Base-by-base conservation (phyloP, 768 basidiomycete genomes). In the Mycena indigotica region DNA sequence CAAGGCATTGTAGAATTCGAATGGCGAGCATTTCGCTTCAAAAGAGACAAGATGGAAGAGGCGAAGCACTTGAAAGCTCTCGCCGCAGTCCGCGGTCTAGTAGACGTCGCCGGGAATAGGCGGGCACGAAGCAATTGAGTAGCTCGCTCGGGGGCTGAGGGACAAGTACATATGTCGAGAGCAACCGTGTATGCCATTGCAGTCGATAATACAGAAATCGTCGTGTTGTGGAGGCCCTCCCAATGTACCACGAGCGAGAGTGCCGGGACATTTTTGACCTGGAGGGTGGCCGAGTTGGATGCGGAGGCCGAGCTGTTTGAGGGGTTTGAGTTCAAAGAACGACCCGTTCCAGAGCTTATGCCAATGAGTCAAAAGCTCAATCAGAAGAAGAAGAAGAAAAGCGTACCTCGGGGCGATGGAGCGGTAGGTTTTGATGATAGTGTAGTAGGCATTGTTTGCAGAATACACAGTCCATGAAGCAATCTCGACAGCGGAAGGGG, bases 81-180 rank as follows among this genome's bases (percentile, higher is more conserved):
- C 4, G 57, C 57, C 2, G 45, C 52, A 0, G 56, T 58, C 2
- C 5, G 28, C 0, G 52, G 50, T 25, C 50, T 23, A 0, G 4
- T 10, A 0, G n/a, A 30, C 1, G 56, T 57, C 12, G 65, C 63
- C 1, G 65, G 65, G 40, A 38, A 64, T 56, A 39, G 56, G 6
- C 30, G 16, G 0, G 41, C 50, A 1, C 63, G 39, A 39, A 65
- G 38, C 0, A 64, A 46, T 24, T 65, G 65, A 16, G 53, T 45
- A 0, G 52, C 50, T 17, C 52, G 50, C 6, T n/a, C 10, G 2
- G 56, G 25, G 0, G 28, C 44, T 12, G 51, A 12, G 28, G 53
- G 44, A 29, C 55, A 57, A 19, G 24, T 41, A 26, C 58, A 60
- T 16, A 54, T 55, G 1, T 24, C 8, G 3, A 60, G n/a, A 0